Evolutionary conservation across 148 eudicot species (phyloP).

Genomic region (Vaccinium myrtillus): DNA sequence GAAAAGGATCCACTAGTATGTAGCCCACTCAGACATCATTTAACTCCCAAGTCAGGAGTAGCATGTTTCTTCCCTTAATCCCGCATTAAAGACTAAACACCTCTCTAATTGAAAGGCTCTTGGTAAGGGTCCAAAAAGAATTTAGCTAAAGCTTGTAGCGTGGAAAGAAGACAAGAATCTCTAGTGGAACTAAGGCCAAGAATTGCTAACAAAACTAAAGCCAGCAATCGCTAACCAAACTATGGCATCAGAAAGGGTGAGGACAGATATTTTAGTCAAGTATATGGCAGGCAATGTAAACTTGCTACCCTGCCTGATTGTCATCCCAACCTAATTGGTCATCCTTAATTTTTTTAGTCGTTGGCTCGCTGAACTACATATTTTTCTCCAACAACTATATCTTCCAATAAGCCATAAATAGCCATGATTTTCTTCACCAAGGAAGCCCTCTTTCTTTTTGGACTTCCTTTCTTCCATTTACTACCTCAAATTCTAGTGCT

Average conservation of each 20-base stretch:
- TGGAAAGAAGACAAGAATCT: not conserved
- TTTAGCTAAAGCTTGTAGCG: not conserved
- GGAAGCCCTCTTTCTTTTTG: not conserved
- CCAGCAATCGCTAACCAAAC: not conserved
- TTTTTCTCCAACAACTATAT: not conserved
- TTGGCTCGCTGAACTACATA: not conserved
- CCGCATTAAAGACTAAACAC: not conserved
- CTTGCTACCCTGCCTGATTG: not conserved
- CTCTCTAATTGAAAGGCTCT: not conserved
- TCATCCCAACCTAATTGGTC: not conserved
- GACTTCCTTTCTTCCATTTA: conserved; percentile 7
- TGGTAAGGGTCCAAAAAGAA: conserved; percentile 3
- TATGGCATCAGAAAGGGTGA: not conserved
- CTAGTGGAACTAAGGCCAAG: not conserved
- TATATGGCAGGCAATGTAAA: not conserved
- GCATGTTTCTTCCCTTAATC: not conserved
- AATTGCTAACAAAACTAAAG: not conserved
- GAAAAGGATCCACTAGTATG: not conserved
- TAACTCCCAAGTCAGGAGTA: not conserved
- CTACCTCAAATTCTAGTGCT: not conserved
- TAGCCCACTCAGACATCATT: not conserved
- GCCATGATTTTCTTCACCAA: not conserved
- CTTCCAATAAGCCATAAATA: not conserved
- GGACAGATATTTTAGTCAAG: not conserved
- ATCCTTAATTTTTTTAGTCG: not conserved